Percentiles rank a stretch among this genome's conserved stretches.
phyloP scores from a whole-genome alignment of 1,284 basidiomycete genomes.

The Tylopilus sp. region DNA sequence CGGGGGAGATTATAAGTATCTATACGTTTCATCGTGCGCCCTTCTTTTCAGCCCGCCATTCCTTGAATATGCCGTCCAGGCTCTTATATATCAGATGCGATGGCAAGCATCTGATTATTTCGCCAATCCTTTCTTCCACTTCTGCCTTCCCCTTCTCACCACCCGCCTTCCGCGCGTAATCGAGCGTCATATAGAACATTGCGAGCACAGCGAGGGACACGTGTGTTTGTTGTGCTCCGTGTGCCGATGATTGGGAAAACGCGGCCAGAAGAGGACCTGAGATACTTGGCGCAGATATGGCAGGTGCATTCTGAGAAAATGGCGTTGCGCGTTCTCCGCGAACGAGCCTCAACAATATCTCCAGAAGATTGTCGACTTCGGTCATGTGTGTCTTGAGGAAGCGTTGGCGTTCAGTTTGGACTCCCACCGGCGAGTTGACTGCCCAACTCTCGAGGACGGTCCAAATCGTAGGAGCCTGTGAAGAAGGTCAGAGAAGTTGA shows the following conservation, averaged over 20 bases:
- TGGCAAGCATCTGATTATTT: conserved; percentile 85
- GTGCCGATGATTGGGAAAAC: conserved; percentile 69
- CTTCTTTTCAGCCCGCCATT: conserved; percentile 82
- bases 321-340: conserved; percentile 81
- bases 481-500: conserved; percentile 12
- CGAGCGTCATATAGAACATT: conserved; percentile 79
- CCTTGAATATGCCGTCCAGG: conserved; percentile 89
- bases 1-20: conserved; percentile 4
- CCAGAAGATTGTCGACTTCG: conserved; percentile 81
- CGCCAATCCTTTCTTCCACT: conserved; percentile 77
- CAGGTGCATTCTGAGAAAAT: conserved; percentile 56
- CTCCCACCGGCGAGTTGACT: conserved; percentile 71
- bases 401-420: conserved; percentile 71
- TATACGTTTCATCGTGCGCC: conserved; percentile 41
- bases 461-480: conserved; percentile 85
- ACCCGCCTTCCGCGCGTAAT: conserved; percentile 70
- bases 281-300: conserved; percentile 56
- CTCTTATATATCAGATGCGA: conserved; percentile 83
- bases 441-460: conserved; percentile 88
- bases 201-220: conserved; percentile 89
- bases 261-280: conserved; percentile 66
- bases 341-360: conserved; percentile 86
- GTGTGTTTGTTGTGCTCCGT: conserved; percentile 87
- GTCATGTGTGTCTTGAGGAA: conserved; percentile 87
- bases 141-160: conserved; percentile 66